Base-by-base conservation (phyloP, 352 stramenopile species). In the Pythium folliculosum region DNA sequence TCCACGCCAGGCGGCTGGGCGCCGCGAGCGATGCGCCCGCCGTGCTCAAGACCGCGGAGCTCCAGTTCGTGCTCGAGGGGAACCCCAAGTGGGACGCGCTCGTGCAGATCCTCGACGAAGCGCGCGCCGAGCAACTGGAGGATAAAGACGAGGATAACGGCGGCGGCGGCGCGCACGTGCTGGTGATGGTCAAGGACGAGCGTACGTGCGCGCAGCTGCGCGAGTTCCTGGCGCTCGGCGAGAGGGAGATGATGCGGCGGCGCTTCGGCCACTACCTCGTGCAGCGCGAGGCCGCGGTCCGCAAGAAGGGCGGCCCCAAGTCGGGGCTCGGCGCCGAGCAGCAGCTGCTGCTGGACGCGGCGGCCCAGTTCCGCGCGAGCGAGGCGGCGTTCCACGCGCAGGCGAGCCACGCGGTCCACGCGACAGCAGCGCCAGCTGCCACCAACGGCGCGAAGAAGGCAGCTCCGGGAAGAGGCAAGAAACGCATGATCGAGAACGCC, bases 71-170 rank as follows among this genome's bases (percentile, higher is more conserved):
- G 13, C 61, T 97, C 14, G 89, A 97, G 64, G 76, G 96, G 63
- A 98, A 98, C 72, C 92, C 96, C 10, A 99, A 99, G 71, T 99
- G 97, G 90, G 81, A 83, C 19, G 82, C 98, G 2, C 70, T 99
- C 7, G 76, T 84, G 37, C 86, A 98, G 57, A 86, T 99, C 9
- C 68, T 99, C 17, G 81, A 89, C 23, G 97, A 99, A 77, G 94
- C 98, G 52, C 64, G 93, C 43, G 77, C 90, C 48, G 55, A 62
- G 51, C 55, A 53, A 40, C 40, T n/a, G n/a, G n/a, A 53, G 8
- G 35, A 53, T 7, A 1, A 62, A 21, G 23, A 53, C 13, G 3
- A 7, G 81, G 82, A 35, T 32, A 58, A 37, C 23, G 37, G 60
- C 23, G 60, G 69, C 60, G 78, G 77, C 25, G 87, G 89, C 2